Base-by-base conservation (phyloP, 257 asterid species). In the Solanum appendiculatum region DNA sequence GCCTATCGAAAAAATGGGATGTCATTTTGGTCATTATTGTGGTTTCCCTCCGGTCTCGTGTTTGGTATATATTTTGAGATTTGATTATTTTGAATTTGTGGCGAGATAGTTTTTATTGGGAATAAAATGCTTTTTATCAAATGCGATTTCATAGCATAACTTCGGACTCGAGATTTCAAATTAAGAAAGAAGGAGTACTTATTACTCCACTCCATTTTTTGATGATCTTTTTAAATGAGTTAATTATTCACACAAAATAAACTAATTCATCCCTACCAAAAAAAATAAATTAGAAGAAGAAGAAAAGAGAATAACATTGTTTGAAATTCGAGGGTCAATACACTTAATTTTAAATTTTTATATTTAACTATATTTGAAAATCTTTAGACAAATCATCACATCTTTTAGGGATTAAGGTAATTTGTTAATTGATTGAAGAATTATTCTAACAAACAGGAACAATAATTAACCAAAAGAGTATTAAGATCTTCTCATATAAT, bases 131-230 rank as follows among this genome's bases (percentile, higher is more conserved):
- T 48, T 15, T 15, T 15, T 15, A 48, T 48, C 14, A 48, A 54
- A 54, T 6, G 25, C 20, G 63, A 54, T 51, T 51, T 7, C 1
- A 48, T 18, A 18, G 6, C 18, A 54, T 54, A 18, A 18, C 9
- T 18, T 54, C 0, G 6, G 18, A 18, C 10, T 54, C 1, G 4
- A 54, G 0, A 54, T 21, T 20, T 56, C 2, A 21, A 3, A 56
- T 56, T 21, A 51, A 51, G 5, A 21, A 21, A 8, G 5, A 21
- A 56, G 7, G 13, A 7, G 4, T 21, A 10, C 9, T 39, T 39
- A 39, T 39, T 1, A 39, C 7, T 39, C 42, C 7, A 39, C 7
- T 8, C 0, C 7, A 39, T 4, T 9, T 39, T 39, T 39, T 39
- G 7, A 39, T 21, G 5, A 7, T 8, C 13, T 56, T 21, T 21